A percentile compares a stretch with the other conserved stretches of the same genome.
Conservation (phyloP, 2,329 filamentous ascomycete genomes). For the Penicillium sp. region DNA sequence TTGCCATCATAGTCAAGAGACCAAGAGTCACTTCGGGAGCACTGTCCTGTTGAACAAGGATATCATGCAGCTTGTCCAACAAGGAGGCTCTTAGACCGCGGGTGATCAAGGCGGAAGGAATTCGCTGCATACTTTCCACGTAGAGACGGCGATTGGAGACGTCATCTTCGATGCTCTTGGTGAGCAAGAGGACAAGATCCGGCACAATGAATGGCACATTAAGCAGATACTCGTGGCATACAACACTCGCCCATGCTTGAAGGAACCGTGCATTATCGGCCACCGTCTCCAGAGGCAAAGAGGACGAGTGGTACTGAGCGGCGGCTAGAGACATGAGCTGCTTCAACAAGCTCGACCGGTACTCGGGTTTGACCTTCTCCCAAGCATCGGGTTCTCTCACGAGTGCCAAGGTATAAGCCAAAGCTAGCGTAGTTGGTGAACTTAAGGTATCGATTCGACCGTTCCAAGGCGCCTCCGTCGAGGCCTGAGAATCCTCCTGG, state of each 20-base stretch:
- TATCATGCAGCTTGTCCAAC: conserved; percentile 41
- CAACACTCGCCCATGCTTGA: conserved; percentile 44
- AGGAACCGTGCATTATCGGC: conserved; percentile 37
- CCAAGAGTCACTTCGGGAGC: conserved; percentile 35
- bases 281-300: conserved; percentile 32
- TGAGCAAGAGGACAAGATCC: conserved; percentile 41
- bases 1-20: conserved; percentile 45
- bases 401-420: conserved; percentile 42
- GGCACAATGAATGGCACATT: conserved; percentile 38
- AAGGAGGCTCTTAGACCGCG: conserved; percentile 42
- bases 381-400: conserved; percentile 38
- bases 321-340: conserved; percentile 39
- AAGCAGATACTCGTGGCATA: conserved; percentile 46
- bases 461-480: conserved; percentile 40
- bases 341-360: conserved; percentile 38
- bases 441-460: conserved; percentile 42
- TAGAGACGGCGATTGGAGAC: conserved; percentile 34
- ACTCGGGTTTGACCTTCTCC: conserved; percentile 35
- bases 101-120: conserved; percentile 42
- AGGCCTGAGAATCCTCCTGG: conserved; percentile 30
- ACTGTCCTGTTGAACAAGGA: conserved; percentile 36
- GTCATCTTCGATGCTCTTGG: conserved; percentile 38
- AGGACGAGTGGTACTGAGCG: conserved; percentile 32
- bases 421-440: conserved; percentile 34
- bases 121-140: conserved; percentile 42